Evolutionary conservation across 2,329 filamentous ascomycete species (phyloP).

Genomic region (Sphaerulina vaccinii): DNA sequence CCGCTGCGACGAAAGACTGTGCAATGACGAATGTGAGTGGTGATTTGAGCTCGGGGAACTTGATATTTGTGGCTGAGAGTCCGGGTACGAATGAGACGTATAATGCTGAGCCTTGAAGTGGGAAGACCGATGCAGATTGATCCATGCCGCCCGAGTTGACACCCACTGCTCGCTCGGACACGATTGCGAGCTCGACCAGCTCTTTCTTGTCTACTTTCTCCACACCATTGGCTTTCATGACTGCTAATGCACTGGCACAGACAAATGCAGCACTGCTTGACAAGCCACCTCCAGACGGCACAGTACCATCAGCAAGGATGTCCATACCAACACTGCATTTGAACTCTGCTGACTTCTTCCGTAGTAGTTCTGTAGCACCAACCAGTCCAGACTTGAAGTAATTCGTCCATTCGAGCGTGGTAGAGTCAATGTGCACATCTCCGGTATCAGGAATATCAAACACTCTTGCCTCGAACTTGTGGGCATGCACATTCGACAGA

Average conservation of each 20-base stretch:
- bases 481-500: constrained; percentile 73
- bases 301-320: constrained; percentile 84
- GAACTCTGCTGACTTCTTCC: constrained; percentile 59
- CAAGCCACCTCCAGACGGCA: constrained; percentile 86
- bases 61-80: constrained; percentile 72
- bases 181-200: constrained; percentile 87
- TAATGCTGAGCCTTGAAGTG: constrained; percentile 77
- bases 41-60: constrained; percentile 76
- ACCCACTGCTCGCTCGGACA: constrained; percentile 89
- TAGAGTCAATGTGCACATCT: constrained; percentile 70
- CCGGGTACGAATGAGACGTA: constrained; percentile 85
- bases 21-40: constrained; percentile 90
- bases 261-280: constrained; percentile 94
- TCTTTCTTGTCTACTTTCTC: constrained; percentile 81
- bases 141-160: constrained; percentile 99
- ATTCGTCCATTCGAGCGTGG: constrained; percentile 90
- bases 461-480: constrained; percentile 72
- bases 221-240: constrained; percentile 82
- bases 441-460: constrained; percentile 67
- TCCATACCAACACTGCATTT: constrained; percentile 77
- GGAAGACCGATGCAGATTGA: constrained; percentile 93
- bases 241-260: constrained; percentile 82
- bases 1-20: constrained; percentile 88
- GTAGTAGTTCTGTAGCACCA: constrained; percentile 76
- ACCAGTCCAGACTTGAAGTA: constrained; percentile 93